A percentile compares a stretch with the other conserved stretches of the same genome.
Conservation (phyloP, 495 filamentous ascomycete species). For the Poronia punctata region DNA sequence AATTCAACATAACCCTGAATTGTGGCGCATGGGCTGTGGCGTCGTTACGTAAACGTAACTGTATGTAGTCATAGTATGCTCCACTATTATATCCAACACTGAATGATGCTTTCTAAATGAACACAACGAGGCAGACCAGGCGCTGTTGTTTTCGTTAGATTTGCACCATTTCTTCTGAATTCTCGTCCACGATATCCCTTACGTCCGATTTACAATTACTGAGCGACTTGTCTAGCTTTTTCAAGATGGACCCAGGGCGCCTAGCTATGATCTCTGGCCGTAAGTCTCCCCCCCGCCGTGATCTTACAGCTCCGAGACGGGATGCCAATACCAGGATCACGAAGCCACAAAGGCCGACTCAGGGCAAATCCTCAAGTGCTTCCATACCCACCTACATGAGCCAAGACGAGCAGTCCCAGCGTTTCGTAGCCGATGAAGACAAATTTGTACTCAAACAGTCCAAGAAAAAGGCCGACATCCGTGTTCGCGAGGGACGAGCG, state of each 20-base stretch:
- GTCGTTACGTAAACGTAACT: too few species aligned
- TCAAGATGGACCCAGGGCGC: conserved; percentile 39
- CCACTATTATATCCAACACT: too few species aligned
- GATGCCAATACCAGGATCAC: conserved; percentile 39
- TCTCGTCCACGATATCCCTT: too few species aligned
- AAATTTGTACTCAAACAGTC: conserved; percentile 93
- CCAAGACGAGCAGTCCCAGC: conserved; percentile 64
- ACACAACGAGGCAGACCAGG: too few species aligned
- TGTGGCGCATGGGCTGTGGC: too few species aligned
- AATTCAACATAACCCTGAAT: too few species aligned
- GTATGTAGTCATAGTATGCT: too few species aligned
- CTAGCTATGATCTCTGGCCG: conserved; percentile 43
- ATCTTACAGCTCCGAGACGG: conserved; percentile 38
- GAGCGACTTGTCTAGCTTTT: too few species aligned
- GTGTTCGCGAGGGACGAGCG: conserved; percentile 87
- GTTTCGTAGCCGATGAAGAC: conserved; percentile 92
- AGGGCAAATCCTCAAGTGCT: conserved; percentile 16
- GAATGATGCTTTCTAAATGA: too few species aligned
- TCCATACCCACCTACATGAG: conserved; percentile 33
- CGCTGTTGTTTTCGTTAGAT: too few species aligned
- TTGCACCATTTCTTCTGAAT: too few species aligned
- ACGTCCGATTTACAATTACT: too few species aligned
- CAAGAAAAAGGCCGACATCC: conserved; percentile 95
- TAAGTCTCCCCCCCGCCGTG: conserved; percentile 33
- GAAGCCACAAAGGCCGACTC: conserved; percentile 31